Evolutionary conservation across 441 rosid genomes (phyloP).

Genomic region (Gossypium laxum): DNA sequence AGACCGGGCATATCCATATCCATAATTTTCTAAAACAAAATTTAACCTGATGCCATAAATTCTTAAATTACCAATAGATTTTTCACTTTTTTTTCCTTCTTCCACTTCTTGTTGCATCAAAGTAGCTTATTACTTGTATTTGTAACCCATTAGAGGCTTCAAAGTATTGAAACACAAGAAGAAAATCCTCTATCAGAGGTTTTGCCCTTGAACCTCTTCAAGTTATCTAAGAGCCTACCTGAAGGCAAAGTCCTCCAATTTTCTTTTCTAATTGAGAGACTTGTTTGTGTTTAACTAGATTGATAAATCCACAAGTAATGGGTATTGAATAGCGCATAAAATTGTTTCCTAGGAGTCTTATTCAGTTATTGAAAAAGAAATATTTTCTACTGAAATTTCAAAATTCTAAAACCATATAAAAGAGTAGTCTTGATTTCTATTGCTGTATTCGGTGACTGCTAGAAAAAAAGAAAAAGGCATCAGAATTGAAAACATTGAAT

Average conservation of each 20-base stretch:
- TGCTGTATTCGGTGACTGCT: background rate
- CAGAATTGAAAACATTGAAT: background rate
- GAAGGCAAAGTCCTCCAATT: background rate
- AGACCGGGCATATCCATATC: background rate
- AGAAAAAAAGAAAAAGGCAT: background rate
- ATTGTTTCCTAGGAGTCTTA: background rate
- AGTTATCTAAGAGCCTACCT: background rate
- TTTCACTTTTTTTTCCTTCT: background rate
- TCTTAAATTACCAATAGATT: background rate
- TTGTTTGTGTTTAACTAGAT: background rate
- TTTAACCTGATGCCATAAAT: background rate
- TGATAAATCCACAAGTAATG: background rate
- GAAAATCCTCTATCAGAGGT: background rate
- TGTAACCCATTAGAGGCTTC: background rate
- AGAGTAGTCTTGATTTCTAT: background rate
- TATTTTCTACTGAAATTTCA: background rate
- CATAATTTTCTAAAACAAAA: constrained; percentile 4
- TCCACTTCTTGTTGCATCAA: background rate
- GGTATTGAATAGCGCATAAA: background rate
- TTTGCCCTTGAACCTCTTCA: background rate
- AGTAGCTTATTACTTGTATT: background rate
- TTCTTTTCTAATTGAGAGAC: background rate
- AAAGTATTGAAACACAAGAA: background rate
- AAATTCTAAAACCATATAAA: background rate
- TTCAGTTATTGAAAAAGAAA: background rate